Percentiles rank a stretch among this genome's conserved stretches.
Conservation (phyloP, 768 basidiomycete genomes). For the Mycena vitilis region DNA sequence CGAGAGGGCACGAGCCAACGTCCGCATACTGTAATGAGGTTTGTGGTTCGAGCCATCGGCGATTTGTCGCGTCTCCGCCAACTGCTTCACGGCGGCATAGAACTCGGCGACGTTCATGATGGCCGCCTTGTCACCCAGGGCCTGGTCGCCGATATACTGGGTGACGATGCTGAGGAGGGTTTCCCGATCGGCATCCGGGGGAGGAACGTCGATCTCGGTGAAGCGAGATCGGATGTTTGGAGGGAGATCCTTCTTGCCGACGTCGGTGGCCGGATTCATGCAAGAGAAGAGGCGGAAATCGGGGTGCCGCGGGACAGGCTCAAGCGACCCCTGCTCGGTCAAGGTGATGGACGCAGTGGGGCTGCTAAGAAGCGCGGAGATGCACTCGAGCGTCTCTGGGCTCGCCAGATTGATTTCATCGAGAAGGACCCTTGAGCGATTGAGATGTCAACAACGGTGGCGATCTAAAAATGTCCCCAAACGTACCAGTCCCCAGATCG, state of each 20-base stretch:
- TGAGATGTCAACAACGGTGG: slow-evolving; percentile 1
- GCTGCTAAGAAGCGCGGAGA: slow-evolving; percentile 88
- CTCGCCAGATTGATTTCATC: slow-evolving; percentile 98
- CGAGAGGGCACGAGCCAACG: slow-evolving; percentile 87
- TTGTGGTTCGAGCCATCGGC: slow-evolving; percentile 94
- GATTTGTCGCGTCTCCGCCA: slow-evolving; percentile 79
- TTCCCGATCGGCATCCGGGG: slow-evolving; percentile 92
- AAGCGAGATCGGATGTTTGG: slow-evolving; percentile 91
- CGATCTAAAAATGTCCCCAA: neutral
- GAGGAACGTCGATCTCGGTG: slow-evolving; percentile 95
- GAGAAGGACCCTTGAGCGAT: slow-evolving; percentile 79
- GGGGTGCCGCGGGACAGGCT: slow-evolving; percentile 90
- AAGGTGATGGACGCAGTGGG: slow-evolving; percentile 90
- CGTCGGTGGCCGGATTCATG: slow-evolving; percentile 99
- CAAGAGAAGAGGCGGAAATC: slow-evolving; percentile 98
- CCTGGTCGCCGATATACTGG: slow-evolving; percentile 88
- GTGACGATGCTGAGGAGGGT: slow-evolving; percentile 87
- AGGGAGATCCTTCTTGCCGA: slow-evolving; percentile 97
- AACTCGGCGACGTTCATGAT: slow-evolving; percentile 95
- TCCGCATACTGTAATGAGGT: slow-evolving; percentile 98
- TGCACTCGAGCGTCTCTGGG: slow-evolving; percentile 92
- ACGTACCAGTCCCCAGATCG: slow-evolving; percentile 91
- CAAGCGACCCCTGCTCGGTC: slow-evolving; percentile 92
- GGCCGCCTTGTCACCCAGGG: slow-evolving; percentile 86
- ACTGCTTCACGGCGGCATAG: slow-evolving; percentile 82